These are phyloP conservation scores for Dipsacomyces acuminosporus DNA, from an alignment of 371 early-diverging fungal genomes.

Conservation along the genomic window DNA sequence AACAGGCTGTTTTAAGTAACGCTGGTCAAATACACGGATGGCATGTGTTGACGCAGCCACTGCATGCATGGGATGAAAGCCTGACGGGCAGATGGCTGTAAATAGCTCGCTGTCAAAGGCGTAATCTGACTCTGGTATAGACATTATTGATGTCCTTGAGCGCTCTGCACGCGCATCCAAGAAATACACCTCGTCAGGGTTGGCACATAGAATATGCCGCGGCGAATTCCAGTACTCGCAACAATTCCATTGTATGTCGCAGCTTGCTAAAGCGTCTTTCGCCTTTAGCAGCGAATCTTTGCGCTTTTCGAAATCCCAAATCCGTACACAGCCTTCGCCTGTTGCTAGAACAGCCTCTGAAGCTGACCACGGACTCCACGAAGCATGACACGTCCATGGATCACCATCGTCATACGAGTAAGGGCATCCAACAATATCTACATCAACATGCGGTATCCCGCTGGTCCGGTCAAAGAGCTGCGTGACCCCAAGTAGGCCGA, in stretches of 20 bases:
- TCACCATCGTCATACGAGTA: slow-evolving; percentile 32
- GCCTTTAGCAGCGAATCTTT: no score
- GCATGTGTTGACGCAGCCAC: slow-evolving; percentile 30
- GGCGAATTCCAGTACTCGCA: slow-evolving; percentile 43
- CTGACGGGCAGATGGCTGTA: slow-evolving; percentile 24
- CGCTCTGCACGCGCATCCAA: slow-evolving; percentile 15
- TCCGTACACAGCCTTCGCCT: slow-evolving; percentile 13
- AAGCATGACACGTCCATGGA: slow-evolving; percentile 21
- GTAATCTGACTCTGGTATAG: slow-evolving; percentile 12
- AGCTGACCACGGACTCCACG: slow-evolving; percentile 31
- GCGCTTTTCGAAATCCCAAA: slow-evolving; percentile 27
- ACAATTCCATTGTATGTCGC: slow-evolving; percentile 22
- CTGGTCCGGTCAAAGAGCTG: slow-evolving; percentile 3
- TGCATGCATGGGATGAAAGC: slow-evolving; percentile 35
- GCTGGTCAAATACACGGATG: slow-evolving; percentile 35
- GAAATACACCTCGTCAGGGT: slow-evolving; percentile 12
- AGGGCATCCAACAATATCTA: slow-evolving; percentile 11
- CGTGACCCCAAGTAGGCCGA: slow-evolving; percentile 4
- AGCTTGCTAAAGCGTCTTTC: no score
- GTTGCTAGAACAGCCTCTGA: slow-evolving; percentile 32
- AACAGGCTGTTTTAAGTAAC: slow-evolving; percentile 25
- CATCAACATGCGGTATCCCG: slow-evolving; percentile 3
- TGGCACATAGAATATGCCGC: slow-evolving; percentile 26
- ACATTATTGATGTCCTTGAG: slow-evolving; percentile 4
- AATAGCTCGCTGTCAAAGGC: slow-evolving; percentile 12